A percentile compares a stretch with the other conserved stretches of the same genome.
These are phyloP conservation scores for Coemansia asiatica DNA, from an alignment of 192 early-diverging fungal species.

Conservation along the genomic window DNA sequence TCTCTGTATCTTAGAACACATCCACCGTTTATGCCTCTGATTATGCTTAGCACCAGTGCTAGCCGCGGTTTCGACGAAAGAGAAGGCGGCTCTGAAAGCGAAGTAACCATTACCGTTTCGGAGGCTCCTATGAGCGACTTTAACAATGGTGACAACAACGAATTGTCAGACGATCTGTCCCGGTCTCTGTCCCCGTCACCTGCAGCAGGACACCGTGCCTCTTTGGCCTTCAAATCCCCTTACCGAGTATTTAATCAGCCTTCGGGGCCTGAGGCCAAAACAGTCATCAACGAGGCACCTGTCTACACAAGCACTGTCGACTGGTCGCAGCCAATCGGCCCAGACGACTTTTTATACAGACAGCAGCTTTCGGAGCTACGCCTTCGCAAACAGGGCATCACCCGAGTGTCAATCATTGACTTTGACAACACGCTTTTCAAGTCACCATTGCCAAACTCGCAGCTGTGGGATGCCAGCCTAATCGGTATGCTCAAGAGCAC, in stretches of 20 bases:
- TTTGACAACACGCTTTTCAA: constrained; percentile 70
- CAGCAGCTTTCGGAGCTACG: constrained; percentile 40
- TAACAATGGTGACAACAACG: not conserved
- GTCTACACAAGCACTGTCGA: constrained; percentile 39
- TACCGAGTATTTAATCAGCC: not conserved
- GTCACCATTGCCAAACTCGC: constrained; percentile 61
- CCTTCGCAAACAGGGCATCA: constrained; percentile 24
- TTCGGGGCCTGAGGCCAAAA: not conserved
- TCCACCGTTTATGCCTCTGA: not conserved
- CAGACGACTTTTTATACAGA: constrained; percentile 48
- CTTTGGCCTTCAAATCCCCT: not conserved
- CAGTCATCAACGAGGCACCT: not conserved
- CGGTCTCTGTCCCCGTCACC: not conserved
- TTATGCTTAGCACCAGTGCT: not conserved
- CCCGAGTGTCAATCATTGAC: constrained; percentile 58
- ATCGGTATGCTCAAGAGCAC: constrained; percentile 58
- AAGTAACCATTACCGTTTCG: not conserved
- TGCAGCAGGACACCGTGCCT: not conserved
- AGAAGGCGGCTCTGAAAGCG: constrained; percentile 7
- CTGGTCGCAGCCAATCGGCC: constrained; percentile 34
- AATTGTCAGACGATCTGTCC: not conserved
- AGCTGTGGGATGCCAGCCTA: constrained; percentile 59
- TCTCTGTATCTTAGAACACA: constrained; percentile 6
- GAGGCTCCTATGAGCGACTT: not conserved
- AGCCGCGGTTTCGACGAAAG: constrained; percentile 4